Evolutionary conservation across 768 basidiomycete species (phyloP), one percentile per base, ranked within the genome.

Genomic region (Gymnopilus junonius): DNA sequence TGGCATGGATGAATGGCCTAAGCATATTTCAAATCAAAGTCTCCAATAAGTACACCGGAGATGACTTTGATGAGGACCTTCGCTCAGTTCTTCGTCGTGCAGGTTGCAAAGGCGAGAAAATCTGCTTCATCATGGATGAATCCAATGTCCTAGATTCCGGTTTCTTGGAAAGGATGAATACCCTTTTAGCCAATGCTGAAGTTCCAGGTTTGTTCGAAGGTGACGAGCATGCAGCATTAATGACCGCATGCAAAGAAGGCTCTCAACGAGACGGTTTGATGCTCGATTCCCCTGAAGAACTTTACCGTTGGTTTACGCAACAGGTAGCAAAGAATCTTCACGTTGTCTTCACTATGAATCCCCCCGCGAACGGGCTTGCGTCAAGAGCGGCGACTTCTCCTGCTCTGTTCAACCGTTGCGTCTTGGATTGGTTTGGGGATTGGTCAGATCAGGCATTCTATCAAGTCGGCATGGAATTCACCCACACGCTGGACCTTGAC

Each of bases 151-250:
- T 99, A 32, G 97, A 99, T 74, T 97, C 97, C 12, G 97, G 97
- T 48, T 99, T 99, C 85, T 79, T 99, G 66, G 97, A 99, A 74
- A 89, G 97, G n/a, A 99, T 99, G 97, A 99, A 99, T 75, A 99
- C 97, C 0, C 86, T 99, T 14, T 85, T 99, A 15, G 97, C 97
- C 40, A 99, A 99, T 70, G 97, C 97, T n/a, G 97, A 99, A 75
- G 96, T 99, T n/a, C 97, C 97, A 0, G 97, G 97, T 76, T 84
- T 99, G n/a, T 99, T 99, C 74, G 97, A 99, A 77, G 97, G 97
- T n/a, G 97, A 99, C 70, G 97, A 99, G 73, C 91, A 98, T 74
- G 90, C 97, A 20, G 94, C 96, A 55, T 81, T 99, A 61, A 99
- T 99, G 96, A 99, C 97, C 4, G 95, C 97, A 1, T 99, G 97